phyloP scores from a whole-genome alignment of 106 monocot genomes.

The Allium cepa region DNA sequence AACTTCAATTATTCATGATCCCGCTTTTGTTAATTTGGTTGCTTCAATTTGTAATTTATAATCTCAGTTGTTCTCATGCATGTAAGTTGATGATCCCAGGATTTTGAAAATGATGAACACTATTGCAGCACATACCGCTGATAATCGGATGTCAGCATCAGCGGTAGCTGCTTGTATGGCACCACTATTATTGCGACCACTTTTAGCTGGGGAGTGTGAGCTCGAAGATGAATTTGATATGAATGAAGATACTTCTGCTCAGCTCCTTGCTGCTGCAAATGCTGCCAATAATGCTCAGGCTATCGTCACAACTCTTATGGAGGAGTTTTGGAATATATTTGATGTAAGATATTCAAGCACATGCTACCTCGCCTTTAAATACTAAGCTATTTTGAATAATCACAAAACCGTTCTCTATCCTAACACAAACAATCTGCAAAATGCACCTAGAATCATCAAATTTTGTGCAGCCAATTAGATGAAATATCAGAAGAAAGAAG shows the following conservation, averaged over 20 bases:
- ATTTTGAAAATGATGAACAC: slow-evolving; percentile 98
- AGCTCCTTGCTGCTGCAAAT: slow-evolving; percentile 99
- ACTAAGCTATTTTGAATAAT: too few relatives aligned
- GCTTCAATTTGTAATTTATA: background rate
- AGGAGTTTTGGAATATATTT: slow-evolving; percentile 90
- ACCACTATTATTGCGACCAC: slow-evolving; percentile 87
- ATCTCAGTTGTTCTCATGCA: background rate
- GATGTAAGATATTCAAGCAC: slow-evolving; percentile 51
- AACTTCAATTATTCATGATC: too few relatives aligned
- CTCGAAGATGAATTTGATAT: slow-evolving; percentile 91
- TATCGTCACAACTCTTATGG: slow-evolving; percentile 74
- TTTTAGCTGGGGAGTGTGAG: slow-evolving; percentile 98
- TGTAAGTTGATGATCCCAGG: slow-evolving; percentile 22
- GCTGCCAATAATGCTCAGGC: slow-evolving; percentile 98
- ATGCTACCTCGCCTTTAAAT: background rate
- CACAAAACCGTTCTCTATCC: too few relatives aligned
- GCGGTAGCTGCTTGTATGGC: slow-evolving; percentile 99
- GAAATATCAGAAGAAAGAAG: too few relatives aligned
- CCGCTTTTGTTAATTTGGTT: background rate
- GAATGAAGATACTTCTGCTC: slow-evolving; percentile 79
- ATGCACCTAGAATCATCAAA: too few relatives aligned
- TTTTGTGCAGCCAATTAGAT: too few relatives aligned
- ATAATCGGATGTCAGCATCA: slow-evolving; percentile 93
- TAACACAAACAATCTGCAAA: too few relatives aligned
- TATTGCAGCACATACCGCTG: slow-evolving; percentile 62